Evolutionary conservation across 2,329 filamentous ascomycete species (phyloP).

Genomic region (Colletotrichum orchidophilum): DNA sequence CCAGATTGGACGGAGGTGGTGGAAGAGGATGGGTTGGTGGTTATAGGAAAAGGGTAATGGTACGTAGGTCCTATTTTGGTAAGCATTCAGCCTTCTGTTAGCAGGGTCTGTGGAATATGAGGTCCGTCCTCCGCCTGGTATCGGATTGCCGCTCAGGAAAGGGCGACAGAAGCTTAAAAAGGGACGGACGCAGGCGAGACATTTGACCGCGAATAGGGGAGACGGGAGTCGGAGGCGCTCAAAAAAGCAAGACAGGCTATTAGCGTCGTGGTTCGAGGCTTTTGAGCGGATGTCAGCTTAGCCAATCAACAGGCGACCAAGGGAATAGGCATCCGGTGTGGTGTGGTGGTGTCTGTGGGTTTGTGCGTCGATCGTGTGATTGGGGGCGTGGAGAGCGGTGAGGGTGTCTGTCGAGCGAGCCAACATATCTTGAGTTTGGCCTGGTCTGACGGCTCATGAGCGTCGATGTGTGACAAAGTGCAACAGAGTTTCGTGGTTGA

Average conservation of each 20-base stretch:
- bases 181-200: constrained; percentile 32
- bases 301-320: constrained; percentile 17
- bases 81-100: constrained; percentile 12
- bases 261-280: constrained; percentile 31
- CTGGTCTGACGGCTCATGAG: background rate
- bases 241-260: constrained; percentile 28
- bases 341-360: constrained; percentile 31
- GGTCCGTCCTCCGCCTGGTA: constrained; percentile 20
- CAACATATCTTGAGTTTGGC: background rate
- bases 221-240: constrained; percentile 19
- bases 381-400: constrained; percentile 22
- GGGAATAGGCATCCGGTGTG: constrained; percentile 20
- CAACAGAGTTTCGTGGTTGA: background rate
- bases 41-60: constrained; percentile 10
- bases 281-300: constrained; percentile 21
- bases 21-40: background rate
- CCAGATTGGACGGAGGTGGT: background rate
- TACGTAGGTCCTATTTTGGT: background rate
- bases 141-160: constrained; percentile 28
- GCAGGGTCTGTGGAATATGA: constrained; percentile 9
- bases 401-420: constrained; percentile 4
- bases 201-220: constrained; percentile 29
- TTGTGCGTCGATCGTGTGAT: constrained; percentile 33
- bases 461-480: background rate
- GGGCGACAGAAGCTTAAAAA: constrained; percentile 34